A percentile compares a stretch with the other conserved stretches of the same genome.
These are phyloP conservation scores for Trichoderma hamatum DNA, from an alignment of 2,329 filamentous ascomycete species.

Conservation along the genomic window DNA sequence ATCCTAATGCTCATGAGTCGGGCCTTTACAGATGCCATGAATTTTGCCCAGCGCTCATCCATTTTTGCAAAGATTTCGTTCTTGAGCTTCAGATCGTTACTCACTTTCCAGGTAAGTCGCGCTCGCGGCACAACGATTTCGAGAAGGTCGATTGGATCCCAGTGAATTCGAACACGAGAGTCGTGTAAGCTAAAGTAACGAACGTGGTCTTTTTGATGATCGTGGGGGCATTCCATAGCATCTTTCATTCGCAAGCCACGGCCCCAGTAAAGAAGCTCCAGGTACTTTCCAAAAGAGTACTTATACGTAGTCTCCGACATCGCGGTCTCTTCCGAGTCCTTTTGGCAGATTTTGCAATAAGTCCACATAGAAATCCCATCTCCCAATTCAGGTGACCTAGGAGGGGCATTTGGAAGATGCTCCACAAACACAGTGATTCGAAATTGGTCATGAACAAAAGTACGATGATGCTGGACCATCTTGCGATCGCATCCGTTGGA, in stretches of 20 bases:
- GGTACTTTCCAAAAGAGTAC: constrained; percentile 97
- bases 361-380: constrained; percentile 95
- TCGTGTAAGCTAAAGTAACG: constrained; percentile 90
- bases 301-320: constrained; percentile 98
- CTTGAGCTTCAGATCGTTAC: constrained; percentile 87
- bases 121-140: constrained; percentile 92
- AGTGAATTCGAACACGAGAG: constrained; percentile 84
- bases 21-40: constrained; percentile 83
- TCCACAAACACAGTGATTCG: constrained; percentile 91
- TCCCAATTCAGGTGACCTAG: constrained; percentile 47
- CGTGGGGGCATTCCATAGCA: constrained; percentile 77
- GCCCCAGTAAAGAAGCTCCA: constrained; percentile 98
- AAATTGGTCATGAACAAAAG: constrained; percentile 95
- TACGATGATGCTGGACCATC: constrained; percentile 91
- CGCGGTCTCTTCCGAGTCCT: constrained; percentile 82
- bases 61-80: constrained; percentile 86
- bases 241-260: constrained; percentile 74
- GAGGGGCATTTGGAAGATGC: constrained; percentile 48
- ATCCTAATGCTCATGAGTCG: constrained; percentile 87
- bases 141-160: constrained; percentile 87
- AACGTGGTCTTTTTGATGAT: constrained; percentile 89
- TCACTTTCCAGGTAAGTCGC: constrained; percentile 95
- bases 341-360: constrained; percentile 87
- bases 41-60: constrained; percentile 80
- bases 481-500: constrained; percentile 83